Base-by-base conservation (phyloP, 768 basidiomycete species). In the Dioszegia crocea region DNA sequence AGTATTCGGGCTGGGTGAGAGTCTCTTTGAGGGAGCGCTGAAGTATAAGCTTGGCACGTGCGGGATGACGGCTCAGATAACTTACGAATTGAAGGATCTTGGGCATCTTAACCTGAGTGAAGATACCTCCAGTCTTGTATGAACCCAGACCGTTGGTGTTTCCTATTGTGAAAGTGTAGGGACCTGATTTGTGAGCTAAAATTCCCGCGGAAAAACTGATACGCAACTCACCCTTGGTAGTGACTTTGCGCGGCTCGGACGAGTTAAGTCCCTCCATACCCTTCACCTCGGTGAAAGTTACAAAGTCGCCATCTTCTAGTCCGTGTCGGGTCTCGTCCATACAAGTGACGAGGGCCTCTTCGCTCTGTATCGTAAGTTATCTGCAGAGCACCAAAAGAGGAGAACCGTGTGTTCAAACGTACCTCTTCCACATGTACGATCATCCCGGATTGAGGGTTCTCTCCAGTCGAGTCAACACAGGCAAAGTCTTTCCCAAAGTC, bases 51-150 rank as follows among this genome's bases (percentile, higher is more conserved):
- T 10, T n/a, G 5, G 23, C 12, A 16, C 38, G 51, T 8, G 19
- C 8, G 3, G 10, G 21, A n/a, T 30, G 24, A 54, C 23, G 19
- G 10, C 0, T 21, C 21, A 38, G 6, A 11, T 17, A 16, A 82
- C 91, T 71, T 68, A 97, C 94, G 70, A 97, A 99, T 75, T 91
- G 85, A 48, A 97, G 80, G 49, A 91, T 83, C 80, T 94, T 98
- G 10, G 96, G 96, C 91, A 97, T 94, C 80, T 98, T 99, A 63
- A 98, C 92, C 77, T 99, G 96, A 6, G 89, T 91, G 76, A 97
- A 99, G 61, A 93, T 88, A 36, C 96, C 96, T 24, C 94, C 96
- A 27, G 84, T 74, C 65, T 86, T 84, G 79, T 98, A 98, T 44
- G 84, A 81, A 26, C 85, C 81, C 11, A 96, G 74, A 33, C 82